Base-by-base conservation (phyloP, 352 stramenopile genomes). In the Pythium guiyangense region DNA sequence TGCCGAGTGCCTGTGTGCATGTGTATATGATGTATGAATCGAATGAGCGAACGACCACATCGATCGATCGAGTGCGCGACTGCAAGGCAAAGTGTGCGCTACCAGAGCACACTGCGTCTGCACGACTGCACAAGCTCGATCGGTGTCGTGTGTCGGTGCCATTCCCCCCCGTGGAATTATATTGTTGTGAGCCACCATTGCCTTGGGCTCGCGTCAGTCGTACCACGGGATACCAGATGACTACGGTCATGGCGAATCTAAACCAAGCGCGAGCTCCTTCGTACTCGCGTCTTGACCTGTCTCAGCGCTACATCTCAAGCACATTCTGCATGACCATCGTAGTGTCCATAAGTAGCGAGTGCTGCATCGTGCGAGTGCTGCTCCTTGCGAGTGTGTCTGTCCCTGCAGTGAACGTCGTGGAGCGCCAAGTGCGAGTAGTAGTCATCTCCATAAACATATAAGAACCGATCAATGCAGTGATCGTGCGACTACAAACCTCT, bases 241-340 rank as follows among this genome's bases (percentile, higher is more conserved):
- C 60, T 49, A 60, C 65, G 67, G 79, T 83, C 81, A 79, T 76
- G 69, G 83, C 83, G 61, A 90, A 72, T 90, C 74, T 87, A 90
- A 90, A 90, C 83, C 83, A 92, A 90, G 83, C 60, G 57, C 60
- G 57, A 69, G 86, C 79, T 72, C 43, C 43, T 50, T 63, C 67
- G 66, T 89, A 79, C 83, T 72, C 66, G 73, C 63, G 64, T 57
- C 79, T 90, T 92, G 82, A 92, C 82, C 82, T 92, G 82, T 92
- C 82, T 92, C 79, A 90, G 77, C 57, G 82, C 82, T 71, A 53
- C 27, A 53, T 43, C 27, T n/a, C 2, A 3, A 5, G 0, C 11
- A 9, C 25, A 17, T 42, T 15, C 14, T 53, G 46, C 26, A 18
- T 25, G n/a, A n/a, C n/a, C n/a, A n/a, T n/a, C n/a, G n/a, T n/a